A percentile compares a stretch with the other conserved stretches of the same genome.
Conservation (phyloP, 2,329 filamentous ascomycete species). For the Meredithiella fracta region DNA sequence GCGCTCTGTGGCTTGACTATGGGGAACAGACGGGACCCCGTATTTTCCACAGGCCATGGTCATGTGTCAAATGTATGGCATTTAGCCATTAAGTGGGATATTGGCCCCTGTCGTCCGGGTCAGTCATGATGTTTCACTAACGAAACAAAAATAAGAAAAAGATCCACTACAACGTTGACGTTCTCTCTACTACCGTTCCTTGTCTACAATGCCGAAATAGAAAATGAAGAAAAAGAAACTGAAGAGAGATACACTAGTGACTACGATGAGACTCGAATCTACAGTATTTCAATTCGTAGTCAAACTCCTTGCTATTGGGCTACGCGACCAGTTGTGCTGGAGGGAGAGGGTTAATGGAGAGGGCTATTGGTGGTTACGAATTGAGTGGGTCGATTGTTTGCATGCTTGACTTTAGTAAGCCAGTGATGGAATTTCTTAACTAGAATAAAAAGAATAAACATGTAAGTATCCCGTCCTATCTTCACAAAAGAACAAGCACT, state of each 20-base stretch:
- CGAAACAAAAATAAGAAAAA: too few relatives aligned
- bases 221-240: background rate
- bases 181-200: too few relatives aligned
- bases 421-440: too few relatives aligned
- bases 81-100: background rate
- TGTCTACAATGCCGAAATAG: background rate
- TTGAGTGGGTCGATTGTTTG: too few relatives aligned
- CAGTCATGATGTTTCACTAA: too few relatives aligned
- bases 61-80: background rate
- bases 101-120: too few relatives aligned
- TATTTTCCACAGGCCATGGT: conserved; percentile 9
- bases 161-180: too few relatives aligned
- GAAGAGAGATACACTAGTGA: background rate
- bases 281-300: conserved; percentile 11
- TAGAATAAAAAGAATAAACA: too few relatives aligned
- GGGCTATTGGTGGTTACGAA: too few relatives aligned
- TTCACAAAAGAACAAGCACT: too few relatives aligned
- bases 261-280: conserved; percentile 9
- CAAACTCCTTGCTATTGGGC: conserved; percentile 11
- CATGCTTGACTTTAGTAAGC: too few relatives aligned
- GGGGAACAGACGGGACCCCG: conserved; percentile 9
- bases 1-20: conserved; percentile 9
- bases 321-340: conserved; percentile 3
- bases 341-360: background rate
- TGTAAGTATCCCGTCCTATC: too few relatives aligned